Evolutionary conservation across 768 basidiomycete species (phyloP).

Genomic region (Mrakia blollopis): DNA sequence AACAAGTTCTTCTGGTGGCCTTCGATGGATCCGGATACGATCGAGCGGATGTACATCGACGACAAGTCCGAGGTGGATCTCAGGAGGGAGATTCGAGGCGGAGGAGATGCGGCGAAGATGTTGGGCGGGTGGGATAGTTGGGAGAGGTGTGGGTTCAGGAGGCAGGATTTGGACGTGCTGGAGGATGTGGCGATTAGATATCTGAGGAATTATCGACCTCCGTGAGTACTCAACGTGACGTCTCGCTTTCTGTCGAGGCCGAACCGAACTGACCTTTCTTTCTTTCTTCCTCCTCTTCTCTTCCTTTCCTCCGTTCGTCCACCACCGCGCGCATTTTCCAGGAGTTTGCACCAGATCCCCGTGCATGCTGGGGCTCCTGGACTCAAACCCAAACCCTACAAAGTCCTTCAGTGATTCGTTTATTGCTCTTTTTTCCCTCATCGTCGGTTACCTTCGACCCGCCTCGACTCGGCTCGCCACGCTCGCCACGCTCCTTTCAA

Average conservation of each 20-base stretch:
- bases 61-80: slow-evolving; percentile 48
- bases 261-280: background rate
- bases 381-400: too few species aligned
- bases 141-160: slow-evolving; percentile 67
- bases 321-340: too few species aligned
- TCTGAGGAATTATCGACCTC: slow-evolving; percentile 78
- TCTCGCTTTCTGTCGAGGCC: slow-evolving; percentile 17
- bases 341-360: too few species aligned
- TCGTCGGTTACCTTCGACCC: background rate
- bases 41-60: slow-evolving; percentile 77
- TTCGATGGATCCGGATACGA: slow-evolving; percentile 80
- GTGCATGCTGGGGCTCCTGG: slow-evolving; percentile 25
- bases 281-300: too few species aligned
- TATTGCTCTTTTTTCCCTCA: background rate
- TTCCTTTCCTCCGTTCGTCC: too few species aligned
- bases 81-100: slow-evolving; percentile 36
- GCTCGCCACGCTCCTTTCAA: too few species aligned
- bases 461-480: too few species aligned
- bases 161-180: slow-evolving; percentile 62
- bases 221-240: slow-evolving; percentile 69
- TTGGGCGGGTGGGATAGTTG: slow-evolving; percentile 52
- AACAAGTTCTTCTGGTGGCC: slow-evolving; percentile 83
- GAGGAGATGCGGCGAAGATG: slow-evolving; percentile 36
- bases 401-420: too few species aligned
- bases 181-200: slow-evolving; percentile 86